Base-by-base conservation (phyloP, 2,329 filamentous ascomycete genomes). In the Pseudocercospora vitis region DNA sequence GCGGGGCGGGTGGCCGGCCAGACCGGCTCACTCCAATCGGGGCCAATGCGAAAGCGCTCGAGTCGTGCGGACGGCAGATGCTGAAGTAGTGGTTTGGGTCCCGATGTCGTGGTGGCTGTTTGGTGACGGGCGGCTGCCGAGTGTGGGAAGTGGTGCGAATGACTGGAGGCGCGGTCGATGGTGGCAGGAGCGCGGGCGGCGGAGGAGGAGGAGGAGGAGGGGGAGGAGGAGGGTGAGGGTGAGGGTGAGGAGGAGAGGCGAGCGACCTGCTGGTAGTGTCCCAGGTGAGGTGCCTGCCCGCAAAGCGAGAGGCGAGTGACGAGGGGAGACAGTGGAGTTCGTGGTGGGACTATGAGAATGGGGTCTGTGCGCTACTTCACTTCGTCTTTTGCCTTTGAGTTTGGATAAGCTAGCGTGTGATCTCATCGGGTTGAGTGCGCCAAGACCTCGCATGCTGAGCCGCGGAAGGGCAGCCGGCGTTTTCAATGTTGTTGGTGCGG, bases 11-110 rank as follows among this genome's bases (percentile, higher is more conserved):
- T 44, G 56, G 53, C 58, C 55, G 52, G 55, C 28, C 48, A 33
- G 32, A 54, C 51, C 51, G 55, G 51, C 51, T 45, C 46, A 52
- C 42, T 50, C 35, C 44, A 37, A 21, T 51, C 23, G 35, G n/a
- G 11, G 47, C 47, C 35, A 39, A 31, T 44, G 35, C 28, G 39
- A n/a, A 23, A 28, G 28, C 11, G 18, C 29, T 24, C 18, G 29
- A 18, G 46, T 23, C 5, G 46, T 48, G 46, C 29, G 40, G 32
- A 24, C 45, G 8, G 9, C 18, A 23, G 31, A 8, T 16, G 23
- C 21, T 48, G 29, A 23, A 33, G 18, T 14, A 47, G 11, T 14
- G n/a, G 8, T 16, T 31, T 47, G 31, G 24, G 37, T 42, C 37
- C 21, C 37, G 37, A 42, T 24, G 37, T 24, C 37, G 37, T 24